These are phyloP conservation scores for Gaeumannomyces tritici DNA, from an alignment of 2,329 filamentous ascomycete genomes.

Conservation along the genomic window DNA sequence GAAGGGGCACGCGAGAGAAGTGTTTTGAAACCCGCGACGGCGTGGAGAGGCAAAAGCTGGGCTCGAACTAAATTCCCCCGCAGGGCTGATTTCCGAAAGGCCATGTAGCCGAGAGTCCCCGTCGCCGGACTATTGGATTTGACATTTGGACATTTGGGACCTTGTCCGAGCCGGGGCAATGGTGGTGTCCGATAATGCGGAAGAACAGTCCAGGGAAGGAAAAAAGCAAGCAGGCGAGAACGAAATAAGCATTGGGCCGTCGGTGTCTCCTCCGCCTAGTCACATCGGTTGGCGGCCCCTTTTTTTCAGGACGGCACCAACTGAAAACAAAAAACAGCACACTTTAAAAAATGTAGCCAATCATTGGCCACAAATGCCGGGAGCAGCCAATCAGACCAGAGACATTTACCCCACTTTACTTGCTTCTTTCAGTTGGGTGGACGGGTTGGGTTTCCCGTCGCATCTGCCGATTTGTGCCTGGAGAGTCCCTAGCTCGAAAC, in stretches of 20 bases:
- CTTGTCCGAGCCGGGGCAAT: neutral
- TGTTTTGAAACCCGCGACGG: constrained; percentile 2
- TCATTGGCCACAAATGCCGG: too few species aligned
- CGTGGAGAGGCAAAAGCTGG: neutral
- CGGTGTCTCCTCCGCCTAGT: too few species aligned
- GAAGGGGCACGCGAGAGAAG: constrained; percentile 1
- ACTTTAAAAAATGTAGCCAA: too few species aligned
- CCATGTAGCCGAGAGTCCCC: too few species aligned
- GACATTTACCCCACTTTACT: too few species aligned
- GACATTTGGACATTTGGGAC: neutral
- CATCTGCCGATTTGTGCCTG: neutral
- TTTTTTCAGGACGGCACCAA: too few species aligned
- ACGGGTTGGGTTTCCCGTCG: neutral
- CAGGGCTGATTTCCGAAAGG: neutral
- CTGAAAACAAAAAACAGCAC: too few species aligned
- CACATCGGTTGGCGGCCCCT: neutral
- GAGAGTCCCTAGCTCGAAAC: neutral
- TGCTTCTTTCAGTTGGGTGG: too few species aligned
- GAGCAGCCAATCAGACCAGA: too few species aligned
- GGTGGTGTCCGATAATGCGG: neutral
- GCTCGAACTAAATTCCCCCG: neutral
- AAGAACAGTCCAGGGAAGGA: neutral
- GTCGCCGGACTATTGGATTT: neutral
- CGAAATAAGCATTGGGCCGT: neutral
- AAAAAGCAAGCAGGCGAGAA: neutral